A percentile compares a stretch with the other conserved stretches of the same genome.
Evolutionary conservation across 2,329 filamentous ascomycete species (phyloP).

Genomic region (Ceratocystis cubensis): DNA sequence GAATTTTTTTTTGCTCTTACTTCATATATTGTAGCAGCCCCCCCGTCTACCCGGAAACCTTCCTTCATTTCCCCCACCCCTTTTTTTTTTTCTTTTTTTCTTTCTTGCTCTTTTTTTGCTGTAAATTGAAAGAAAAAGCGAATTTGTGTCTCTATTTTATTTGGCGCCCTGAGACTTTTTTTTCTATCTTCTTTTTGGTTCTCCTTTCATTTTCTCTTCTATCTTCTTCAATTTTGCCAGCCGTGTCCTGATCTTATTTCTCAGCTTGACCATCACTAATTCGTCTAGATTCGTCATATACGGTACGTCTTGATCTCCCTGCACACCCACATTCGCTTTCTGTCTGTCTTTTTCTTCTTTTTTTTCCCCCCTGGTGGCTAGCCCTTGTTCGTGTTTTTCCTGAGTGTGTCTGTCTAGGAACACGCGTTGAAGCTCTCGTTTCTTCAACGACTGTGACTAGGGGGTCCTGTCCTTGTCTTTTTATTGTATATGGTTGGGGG

Average conservation of each 20-base stretch:
- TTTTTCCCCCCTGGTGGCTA: not conserved
- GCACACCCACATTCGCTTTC: not conserved
- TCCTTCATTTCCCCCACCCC: not conserved
- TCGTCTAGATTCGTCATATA: not conserved
- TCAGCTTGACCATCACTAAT: not conserved
- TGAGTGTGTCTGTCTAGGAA: constrained; percentile 4
- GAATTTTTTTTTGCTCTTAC: not conserved
- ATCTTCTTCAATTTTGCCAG: no score
- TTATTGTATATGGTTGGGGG: constrained; percentile 1
- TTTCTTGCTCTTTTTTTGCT: constrained; percentile 10
- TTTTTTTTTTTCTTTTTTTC: not conserved
- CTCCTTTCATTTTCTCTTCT: no score
- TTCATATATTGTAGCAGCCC: constrained; percentile 10
- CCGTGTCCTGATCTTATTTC: no score
- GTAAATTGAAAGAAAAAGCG: no score
- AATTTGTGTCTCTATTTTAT: no score
- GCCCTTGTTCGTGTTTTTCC: constrained; percentile 9
- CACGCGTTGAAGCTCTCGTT: constrained; percentile 10
- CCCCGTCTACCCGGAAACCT: constrained; percentile 7
- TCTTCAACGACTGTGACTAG: constrained; percentile 12
- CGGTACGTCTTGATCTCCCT: not conserved
- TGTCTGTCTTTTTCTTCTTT: not conserved
- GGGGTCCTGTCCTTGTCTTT: constrained; percentile 10
- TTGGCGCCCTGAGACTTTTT: no score
- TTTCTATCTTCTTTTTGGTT: no score